phyloP scores from a whole-genome alignment of 768 basidiomycete genomes.

The Daedalea quercina region DNA sequence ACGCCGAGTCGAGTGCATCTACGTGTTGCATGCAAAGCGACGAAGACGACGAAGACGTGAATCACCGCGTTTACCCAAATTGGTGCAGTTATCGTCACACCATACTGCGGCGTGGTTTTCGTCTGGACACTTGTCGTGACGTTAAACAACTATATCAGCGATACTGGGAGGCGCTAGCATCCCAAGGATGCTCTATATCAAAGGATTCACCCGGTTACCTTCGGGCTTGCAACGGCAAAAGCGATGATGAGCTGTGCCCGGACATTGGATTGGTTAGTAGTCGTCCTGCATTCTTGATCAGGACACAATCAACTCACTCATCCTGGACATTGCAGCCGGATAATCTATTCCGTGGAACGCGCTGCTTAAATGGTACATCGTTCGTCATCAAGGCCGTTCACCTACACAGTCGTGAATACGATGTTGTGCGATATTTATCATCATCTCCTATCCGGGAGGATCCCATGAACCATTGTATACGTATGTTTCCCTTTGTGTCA shows the following conservation, averaged over 20 bases:
- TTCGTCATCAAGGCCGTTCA: slow-evolving; percentile 68
- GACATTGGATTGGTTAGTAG: slow-evolving; percentile 63
- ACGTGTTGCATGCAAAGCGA: slow-evolving; percentile 49
- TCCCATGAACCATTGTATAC: slow-evolving; percentile 73
- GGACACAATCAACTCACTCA: neutral
- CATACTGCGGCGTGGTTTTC: slow-evolving; percentile 46
- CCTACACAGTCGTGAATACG: slow-evolving; percentile 53
- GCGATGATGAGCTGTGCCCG: slow-evolving; percentile 59
- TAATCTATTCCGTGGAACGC: slow-evolving; percentile 63
- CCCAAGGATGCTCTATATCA: slow-evolving; percentile 11
- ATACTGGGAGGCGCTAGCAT: slow-evolving; percentile 21
- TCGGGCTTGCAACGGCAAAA: slow-evolving; percentile 26
- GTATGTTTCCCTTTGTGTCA: slow-evolving; percentile 28
- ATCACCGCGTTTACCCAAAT: slow-evolving; percentile 50
- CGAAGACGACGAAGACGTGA: slow-evolving; percentile 34
- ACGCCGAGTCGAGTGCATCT: slow-evolving; percentile 10
- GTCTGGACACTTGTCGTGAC: slow-evolving; percentile 63
- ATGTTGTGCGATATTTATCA: slow-evolving; percentile 50
- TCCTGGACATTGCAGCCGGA: slow-evolving; percentile 43
- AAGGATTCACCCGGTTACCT: slow-evolving; percentile 27
- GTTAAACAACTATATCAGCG: slow-evolving; percentile 52
- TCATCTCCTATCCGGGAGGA: slow-evolving; percentile 44
- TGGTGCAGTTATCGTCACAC: slow-evolving; percentile 52
- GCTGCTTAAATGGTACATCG: slow-evolving; percentile 41
- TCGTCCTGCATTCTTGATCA: neutral